Evolutionary conservation across 2,329 filamentous ascomycete genomes (phyloP), one percentile per base, ranked within the genome.

Genomic region (Botrytis squamosa): DNA sequence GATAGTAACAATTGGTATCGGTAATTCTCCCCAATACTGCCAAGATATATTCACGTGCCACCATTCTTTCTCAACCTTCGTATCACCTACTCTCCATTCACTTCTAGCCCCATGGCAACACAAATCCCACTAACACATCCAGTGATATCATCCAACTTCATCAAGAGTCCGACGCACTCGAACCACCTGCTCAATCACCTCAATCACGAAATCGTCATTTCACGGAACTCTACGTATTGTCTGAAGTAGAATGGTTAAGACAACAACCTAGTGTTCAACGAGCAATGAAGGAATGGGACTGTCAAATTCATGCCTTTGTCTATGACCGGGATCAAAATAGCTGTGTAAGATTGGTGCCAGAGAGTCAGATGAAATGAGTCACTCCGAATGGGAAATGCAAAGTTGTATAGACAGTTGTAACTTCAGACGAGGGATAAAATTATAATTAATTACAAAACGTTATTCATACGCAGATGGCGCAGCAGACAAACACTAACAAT

Each of bases 281-380:
- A 75, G 90, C 89, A 25, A 87, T 90, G 71, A 81, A 84, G 75
- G 88, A 90, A 77, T 84, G 88, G 29, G 89, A 88, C 2, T 79
- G 92, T 71, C 82, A 88, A 80, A 83, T 92, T 10, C 89, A 92
- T 80, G 90, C 89, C 12, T 83, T 90, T 74, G 86, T 92, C 3
- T 91, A 89, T 80, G 86, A 91, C 78, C 85, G 90, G 74, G 86
- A 81, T 7, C 85, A 81, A 38, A 88, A 88, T n/a, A 80, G 85
- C 65, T 82, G 90, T 77, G 84, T 86, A 72, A 84, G 88, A 74
- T 77, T 91, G 74, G 85, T 81, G 12, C 66, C 66, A 38, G 65
- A 68, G 49, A 55, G 46, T 40, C 36, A 40, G 36, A 20, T 10
- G 78, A 83, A 57, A 84, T 85, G 75, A 79, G 49, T 82, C 25